These are phyloP conservation scores for Babesia ovata DNA, from an alignment of 169 alveolate genomes.

Conservation along the genomic window DNA sequence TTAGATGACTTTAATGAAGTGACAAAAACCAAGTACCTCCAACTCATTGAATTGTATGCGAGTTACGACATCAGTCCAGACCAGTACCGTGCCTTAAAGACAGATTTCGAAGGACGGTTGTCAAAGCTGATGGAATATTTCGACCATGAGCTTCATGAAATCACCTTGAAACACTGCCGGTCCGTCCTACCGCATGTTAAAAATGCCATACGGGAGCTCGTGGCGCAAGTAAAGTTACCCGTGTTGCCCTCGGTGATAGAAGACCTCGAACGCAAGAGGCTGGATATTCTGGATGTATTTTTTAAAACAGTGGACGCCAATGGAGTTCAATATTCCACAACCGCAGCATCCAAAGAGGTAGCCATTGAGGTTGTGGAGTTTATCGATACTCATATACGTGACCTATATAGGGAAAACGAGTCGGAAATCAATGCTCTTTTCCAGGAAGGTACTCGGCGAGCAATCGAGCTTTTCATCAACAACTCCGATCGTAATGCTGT, in stretches of 20 bases:
- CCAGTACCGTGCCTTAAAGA: constrained; percentile 1
- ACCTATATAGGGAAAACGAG: constrained; percentile 30
- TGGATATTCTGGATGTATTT: neutral
- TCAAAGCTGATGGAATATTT: neutral
- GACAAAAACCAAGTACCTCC: constrained; percentile 3
- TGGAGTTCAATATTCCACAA: constrained; percentile 11
- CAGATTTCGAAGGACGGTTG: constrained; percentile 15
- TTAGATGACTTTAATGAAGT: constrained; percentile 15
- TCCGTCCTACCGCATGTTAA: constrained; percentile 11
- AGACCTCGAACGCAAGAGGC: constrained; percentile 4
- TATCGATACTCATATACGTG: constrained; percentile 6
- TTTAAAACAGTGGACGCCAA: constrained; percentile 8
- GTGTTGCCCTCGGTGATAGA: constrained; percentile 36
- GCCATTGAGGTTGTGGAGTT: constrained; percentile 2
- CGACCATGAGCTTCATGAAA: constrained; percentile 23
- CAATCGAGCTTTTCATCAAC: constrained; percentile 9
- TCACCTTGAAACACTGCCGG: constrained; percentile 29
- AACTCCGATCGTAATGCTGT: constrained; percentile 33
- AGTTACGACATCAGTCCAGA: constrained; percentile 24
- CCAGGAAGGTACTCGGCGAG: constrained; percentile 27
- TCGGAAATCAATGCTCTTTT: constrained; percentile 11
- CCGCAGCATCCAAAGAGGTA: constrained; percentile 18
- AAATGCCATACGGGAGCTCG: constrained; percentile 5
- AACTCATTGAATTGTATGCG: constrained; percentile 24
- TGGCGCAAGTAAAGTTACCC: constrained; percentile 42